phyloP scores from a whole-genome alignment of 176 grass and related monocot species.

The Bromus sterilis region DNA sequence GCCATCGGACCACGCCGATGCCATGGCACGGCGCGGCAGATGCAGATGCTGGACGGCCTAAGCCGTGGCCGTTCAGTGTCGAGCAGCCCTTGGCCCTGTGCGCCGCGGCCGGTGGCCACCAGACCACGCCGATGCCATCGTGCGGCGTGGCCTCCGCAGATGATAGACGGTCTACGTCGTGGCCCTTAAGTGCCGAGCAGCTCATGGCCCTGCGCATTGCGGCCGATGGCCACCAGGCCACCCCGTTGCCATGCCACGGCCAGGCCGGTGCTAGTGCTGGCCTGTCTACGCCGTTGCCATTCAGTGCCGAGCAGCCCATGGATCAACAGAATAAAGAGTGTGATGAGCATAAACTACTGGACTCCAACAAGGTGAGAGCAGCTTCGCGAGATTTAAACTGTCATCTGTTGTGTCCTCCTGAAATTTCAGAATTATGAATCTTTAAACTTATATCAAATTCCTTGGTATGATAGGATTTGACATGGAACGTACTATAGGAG shows the following conservation, averaged over 20 bases:
- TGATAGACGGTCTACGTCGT: neutral
- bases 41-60: neutral
- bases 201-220: neutral
- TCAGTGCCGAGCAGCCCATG: neutral
- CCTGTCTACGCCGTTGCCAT: neutral
- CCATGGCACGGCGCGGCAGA: neutral
- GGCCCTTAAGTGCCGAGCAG: neutral
- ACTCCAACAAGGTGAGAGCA: slow-evolving; percentile 16
- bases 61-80: neutral
- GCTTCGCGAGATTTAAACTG: too few species aligned
- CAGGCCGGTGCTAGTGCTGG: neutral
- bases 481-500: too few species aligned
- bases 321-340: neutral
- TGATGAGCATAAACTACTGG: neutral
- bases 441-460: too few species aligned
- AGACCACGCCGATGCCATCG: neutral
- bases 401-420: too few species aligned
- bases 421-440: too few species aligned
- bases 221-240: too few species aligned
- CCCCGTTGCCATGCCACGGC: neutral
- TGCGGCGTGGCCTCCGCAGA: neutral
- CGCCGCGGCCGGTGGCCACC: neutral
- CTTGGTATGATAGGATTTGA: too few species aligned
- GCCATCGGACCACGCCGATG: neutral
- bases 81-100: neutral